A percentile compares a stretch with the other conserved stretches of the same genome.
Conservation (phyloP, 176 grass and related monocot species). For the Aegilops bicornis region DNA sequence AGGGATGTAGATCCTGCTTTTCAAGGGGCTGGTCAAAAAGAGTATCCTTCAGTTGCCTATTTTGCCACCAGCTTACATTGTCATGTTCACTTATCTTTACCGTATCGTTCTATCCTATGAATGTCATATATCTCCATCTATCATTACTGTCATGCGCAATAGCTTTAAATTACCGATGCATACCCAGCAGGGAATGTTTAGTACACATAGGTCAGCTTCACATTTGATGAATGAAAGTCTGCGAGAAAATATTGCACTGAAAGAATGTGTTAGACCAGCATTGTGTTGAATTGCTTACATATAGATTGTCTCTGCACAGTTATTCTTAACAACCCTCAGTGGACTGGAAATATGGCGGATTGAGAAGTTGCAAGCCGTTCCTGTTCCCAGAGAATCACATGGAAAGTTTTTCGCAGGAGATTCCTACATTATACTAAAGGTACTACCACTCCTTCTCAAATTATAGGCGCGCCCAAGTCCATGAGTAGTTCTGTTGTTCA, state of each 20-base stretch:
- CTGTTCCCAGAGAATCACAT: constrained; percentile 71
- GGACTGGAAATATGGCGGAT: constrained; percentile 98
- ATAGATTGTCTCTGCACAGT: constrained; percentile 3
- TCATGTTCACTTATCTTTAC: constrained; percentile 3
- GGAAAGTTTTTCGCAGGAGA: constrained; percentile 90
- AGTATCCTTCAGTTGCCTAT: constrained; percentile 70
- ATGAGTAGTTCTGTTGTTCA: constrained; percentile 1
- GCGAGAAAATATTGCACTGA: constrained; percentile 7
- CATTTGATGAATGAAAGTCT: constrained; percentile 9
- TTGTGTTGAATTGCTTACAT: constrained; percentile 18
- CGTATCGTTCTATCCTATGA: constrained; percentile 10
- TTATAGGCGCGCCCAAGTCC: constrained; percentile 6
- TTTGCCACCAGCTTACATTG: constrained; percentile 19
- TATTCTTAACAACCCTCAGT: constrained; percentile 67
- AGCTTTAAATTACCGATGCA: not conserved
- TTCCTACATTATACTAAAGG: constrained; percentile 94
- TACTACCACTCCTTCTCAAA: constrained; percentile 32
- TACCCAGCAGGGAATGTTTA: not conserved
- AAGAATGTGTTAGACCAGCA: not conserved
- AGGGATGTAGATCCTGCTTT: constrained; percentile 86
- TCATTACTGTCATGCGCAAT: not conserved
- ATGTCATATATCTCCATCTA: not conserved
- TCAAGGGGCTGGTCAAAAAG: constrained; percentile 84
- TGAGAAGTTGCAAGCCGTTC: constrained; percentile 82
- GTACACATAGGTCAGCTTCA: not conserved